Percentiles rank a stretch among this genome's conserved stretches.
These are phyloP conservation scores for Kingdonia uniflora DNA, from an alignment of 164 flowering plant species.

Conservation along the genomic window DNA sequence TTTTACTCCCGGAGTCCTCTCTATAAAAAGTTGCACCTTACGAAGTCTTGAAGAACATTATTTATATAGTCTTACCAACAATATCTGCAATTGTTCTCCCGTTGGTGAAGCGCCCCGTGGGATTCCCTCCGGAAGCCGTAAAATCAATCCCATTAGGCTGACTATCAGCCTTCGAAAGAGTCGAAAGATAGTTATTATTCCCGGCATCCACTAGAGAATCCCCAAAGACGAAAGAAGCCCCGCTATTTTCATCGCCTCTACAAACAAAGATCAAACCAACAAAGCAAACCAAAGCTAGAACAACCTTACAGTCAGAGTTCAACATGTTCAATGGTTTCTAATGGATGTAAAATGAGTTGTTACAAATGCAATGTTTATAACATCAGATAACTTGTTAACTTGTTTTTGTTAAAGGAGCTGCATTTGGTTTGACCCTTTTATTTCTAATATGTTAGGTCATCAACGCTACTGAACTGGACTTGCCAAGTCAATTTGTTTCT, in stretches of 20 bases:
- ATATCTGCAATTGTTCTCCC: constrained; percentile 93
- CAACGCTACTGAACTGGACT: constrained; percentile 11
- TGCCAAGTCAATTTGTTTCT: constrained; percentile 17
- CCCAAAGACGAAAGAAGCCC: constrained; percentile 82
- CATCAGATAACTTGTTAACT: constrained; percentile 13
- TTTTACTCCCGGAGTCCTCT: too few relatives aligned
- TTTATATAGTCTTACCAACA: constrained; percentile 38
- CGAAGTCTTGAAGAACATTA: too few relatives aligned
- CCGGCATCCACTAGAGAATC: constrained; percentile 96
- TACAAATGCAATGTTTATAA: too few relatives aligned
- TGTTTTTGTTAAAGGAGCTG: constrained; percentile 13
- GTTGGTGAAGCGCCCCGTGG: constrained; percentile 88
- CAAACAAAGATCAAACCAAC: constrained; percentile 10
- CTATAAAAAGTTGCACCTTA: too few relatives aligned
- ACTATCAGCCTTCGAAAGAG: constrained; percentile 69
- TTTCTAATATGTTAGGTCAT: constrained; percentile 31
- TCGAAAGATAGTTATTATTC: constrained; percentile 66
- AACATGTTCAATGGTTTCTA: too few relatives aligned
- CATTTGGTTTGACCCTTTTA: constrained; percentile 36
- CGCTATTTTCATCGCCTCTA: constrained; percentile 24
- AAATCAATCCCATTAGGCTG: constrained; percentile 87
- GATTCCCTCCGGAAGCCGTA: constrained; percentile 32
- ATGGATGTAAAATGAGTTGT: too few relatives aligned
- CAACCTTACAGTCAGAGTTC: too few relatives aligned
- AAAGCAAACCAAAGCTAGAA: not conserved